Evolutionary conservation across 306 rosid species (phyloP), one percentile per base, ranked within the genome.

Genomic region (Dryas drummondii): DNA sequence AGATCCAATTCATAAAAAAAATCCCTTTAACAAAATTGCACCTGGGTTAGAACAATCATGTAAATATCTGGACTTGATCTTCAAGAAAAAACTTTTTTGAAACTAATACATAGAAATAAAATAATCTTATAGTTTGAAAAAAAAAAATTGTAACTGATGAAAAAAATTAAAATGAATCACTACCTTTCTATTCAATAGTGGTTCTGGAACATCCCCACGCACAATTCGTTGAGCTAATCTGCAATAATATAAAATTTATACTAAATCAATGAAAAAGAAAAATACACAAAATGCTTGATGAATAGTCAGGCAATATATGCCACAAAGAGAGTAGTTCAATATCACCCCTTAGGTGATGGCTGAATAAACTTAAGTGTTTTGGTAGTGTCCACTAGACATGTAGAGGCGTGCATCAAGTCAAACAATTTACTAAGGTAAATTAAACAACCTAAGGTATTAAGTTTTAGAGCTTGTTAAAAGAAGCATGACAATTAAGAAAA

Each of bases 151-250:
- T 5, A 77, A 52, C 17, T 37, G 47, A 45, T 45, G 3, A 26
- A 8, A 48, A 44, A 52, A 48, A 64, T 42, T 41, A 37, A 54
- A 55, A 53, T 49, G 56, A 63, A 71, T 41, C 45, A 72, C 59
- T 74, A 90, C 99, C 99, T 90, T 92, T 48, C 99, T 76, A 49
- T 92, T 94, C 87, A 92, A 76, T 86, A 94, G 73, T 17, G 98
- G 98, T 79, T 96, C 98, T 26, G 98, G 98, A 84, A 96, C 98
- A 86, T 96, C 99, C 44, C 98, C 99, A 9, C 97, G 93, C 75
- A 94, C 92, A 71, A 96, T 96, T 27, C 96, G 88, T 81, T 96
- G 98, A 87, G 98, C 97, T 88, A 96, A 88, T 85, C 99, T 96
- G 92, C 64, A 87, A 58, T 22, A 46, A 14, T 5, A 58, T 15